Percentiles rank a stretch among this genome's conserved stretches.
phyloP scores from a whole-genome alignment of 1,139 yeast genomes.

The Zygoascus hellenicus region DNA sequence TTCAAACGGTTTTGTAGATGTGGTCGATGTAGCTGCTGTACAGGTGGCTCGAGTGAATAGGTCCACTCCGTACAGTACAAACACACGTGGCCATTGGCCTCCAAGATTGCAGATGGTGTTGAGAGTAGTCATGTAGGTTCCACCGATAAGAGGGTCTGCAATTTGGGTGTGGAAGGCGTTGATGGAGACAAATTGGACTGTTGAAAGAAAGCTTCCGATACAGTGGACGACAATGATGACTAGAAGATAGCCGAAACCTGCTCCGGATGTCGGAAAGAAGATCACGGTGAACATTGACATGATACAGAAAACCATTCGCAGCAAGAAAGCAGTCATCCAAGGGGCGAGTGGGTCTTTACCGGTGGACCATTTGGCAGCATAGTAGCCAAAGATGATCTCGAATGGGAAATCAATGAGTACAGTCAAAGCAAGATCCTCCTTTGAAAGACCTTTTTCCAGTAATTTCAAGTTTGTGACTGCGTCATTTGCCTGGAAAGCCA shows the following conservation, averaged over 20 bases:
- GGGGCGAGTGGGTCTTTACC: slow-evolving; percentile 70
- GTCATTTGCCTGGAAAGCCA: slow-evolving; percentile 94
- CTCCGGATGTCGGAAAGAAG: slow-evolving; percentile 55
- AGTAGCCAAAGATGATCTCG: slow-evolving; percentile 90
- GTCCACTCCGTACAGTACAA: slow-evolving; percentile 76
- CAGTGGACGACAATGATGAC: slow-evolving; percentile 76
- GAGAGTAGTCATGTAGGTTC: slow-evolving; percentile 94
- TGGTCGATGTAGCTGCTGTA: slow-evolving; percentile 30
- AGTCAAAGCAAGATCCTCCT: slow-evolving; percentile 89
- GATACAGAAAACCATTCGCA: slow-evolving; percentile 69
- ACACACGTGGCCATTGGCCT: slow-evolving; percentile 93
- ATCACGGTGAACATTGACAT: slow-evolving; percentile 71
- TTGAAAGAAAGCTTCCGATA: slow-evolving; percentile 84
- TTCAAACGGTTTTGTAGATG: slow-evolving; percentile 24
- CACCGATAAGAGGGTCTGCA: slow-evolving; percentile 94
- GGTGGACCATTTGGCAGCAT: slow-evolving; percentile 91
- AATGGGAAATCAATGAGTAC: slow-evolving; percentile 94
- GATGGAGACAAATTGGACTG: slow-evolving; percentile 90
- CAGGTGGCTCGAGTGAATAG: slow-evolving; percentile 65
- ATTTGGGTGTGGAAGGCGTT: slow-evolving; percentile 93
- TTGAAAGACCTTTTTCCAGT: slow-evolving; percentile 86
- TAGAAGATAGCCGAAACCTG: slow-evolving; percentile 50
- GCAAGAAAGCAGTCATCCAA: slow-evolving; percentile 88
- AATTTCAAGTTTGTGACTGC: slow-evolving; percentile 90
- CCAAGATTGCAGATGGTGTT: slow-evolving; percentile 92